Base-by-base conservation (phyloP, 257 asterid species). In the Solanum chiquidenum region DNA sequence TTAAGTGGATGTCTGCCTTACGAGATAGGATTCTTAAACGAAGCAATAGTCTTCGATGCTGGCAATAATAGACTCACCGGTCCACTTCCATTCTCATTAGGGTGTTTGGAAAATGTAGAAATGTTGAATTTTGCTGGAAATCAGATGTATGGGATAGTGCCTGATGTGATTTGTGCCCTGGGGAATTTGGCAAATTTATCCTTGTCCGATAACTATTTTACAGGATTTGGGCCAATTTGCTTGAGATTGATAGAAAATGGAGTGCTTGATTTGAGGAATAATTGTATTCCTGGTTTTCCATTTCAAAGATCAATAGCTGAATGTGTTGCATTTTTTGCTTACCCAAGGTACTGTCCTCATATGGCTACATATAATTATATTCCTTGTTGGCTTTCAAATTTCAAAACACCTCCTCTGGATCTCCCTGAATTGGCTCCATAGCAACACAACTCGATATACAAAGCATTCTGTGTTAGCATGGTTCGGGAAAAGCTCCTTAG, bases 281-380 rank as follows among this genome's bases (percentile, higher is more conserved):
- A 95, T 18, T 95, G 98, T 80, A 90, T 95, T 76, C 92, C 91
- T 0, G 97, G 98, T 6, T 44, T 94, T 38, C 93, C 95, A 74
- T 89, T 74, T 40, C 98, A 95, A 87, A 91, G 96, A 88, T 87
- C 98, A 20, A n/a, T 73, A 33, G 37, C 7, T 14, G 96, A 95
- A 55, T 94, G 98, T 49, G 88, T 88, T 9, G 87, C 86, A 29
- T 94, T 94, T 90, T 91, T 92, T 35, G 91, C 92, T 4, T 86
- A 40, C 13, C 93, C 93, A 31, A 90, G 92, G 89, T 88, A 38
- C 29, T 95, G 98, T 88, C 94, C 93, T 1, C 77, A 62, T 73
- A 40, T n/a, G 92, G 88, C 89, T 21, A 42, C 87, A 27, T 91
- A 73, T 46, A 83, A 23, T 12, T 66, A 87, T 23, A 34, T 92